Evolutionary conservation across 148 eudicot species (phyloP).

Genomic region (Rhododendron williamsianum): DNA sequence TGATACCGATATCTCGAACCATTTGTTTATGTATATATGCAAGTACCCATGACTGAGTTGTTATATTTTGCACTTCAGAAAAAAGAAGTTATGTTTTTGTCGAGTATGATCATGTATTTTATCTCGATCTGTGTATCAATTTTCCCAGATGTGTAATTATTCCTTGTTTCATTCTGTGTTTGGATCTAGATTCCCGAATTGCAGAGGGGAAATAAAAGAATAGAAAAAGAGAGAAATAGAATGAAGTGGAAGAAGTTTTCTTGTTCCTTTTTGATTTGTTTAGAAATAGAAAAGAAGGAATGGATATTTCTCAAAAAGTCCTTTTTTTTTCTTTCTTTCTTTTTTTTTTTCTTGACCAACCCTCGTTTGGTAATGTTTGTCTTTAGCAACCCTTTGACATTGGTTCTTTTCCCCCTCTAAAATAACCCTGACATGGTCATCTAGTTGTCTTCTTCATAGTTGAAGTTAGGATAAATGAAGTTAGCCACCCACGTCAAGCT

Average conservation of each 20-base stretch:
- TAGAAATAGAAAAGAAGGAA: not conserved
- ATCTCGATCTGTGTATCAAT: not conserved
- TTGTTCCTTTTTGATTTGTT: not conserved
- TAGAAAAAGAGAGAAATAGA: not conserved
- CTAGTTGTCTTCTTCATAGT: not conserved
- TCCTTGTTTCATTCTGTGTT: not conserved
- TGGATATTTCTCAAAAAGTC: not conserved
- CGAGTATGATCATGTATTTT: not conserved
- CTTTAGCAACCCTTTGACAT: not conserved
- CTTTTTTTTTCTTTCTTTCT: not conserved
- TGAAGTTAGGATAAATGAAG: not conserved
- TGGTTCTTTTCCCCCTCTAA: not conserved
- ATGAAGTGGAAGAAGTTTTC: not conserved
- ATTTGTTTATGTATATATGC: not conserved
- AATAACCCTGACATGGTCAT: not conserved
- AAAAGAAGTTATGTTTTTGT: no score
- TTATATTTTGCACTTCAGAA: not conserved
- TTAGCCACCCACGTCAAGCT: not conserved
- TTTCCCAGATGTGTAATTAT: not conserved
- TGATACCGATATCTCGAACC: no score
- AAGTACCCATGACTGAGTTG: not conserved
- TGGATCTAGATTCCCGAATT: not conserved
- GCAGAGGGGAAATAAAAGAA: not conserved
- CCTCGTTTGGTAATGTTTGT: not conserved
- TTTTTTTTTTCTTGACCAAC: not conserved